Percentiles rank a stretch among this genome's conserved stretches.
These are phyloP conservation scores for Ceratobasidium sp. DNA, from an alignment of 1,284 basidiomycete species.

Conservation along the genomic window DNA sequence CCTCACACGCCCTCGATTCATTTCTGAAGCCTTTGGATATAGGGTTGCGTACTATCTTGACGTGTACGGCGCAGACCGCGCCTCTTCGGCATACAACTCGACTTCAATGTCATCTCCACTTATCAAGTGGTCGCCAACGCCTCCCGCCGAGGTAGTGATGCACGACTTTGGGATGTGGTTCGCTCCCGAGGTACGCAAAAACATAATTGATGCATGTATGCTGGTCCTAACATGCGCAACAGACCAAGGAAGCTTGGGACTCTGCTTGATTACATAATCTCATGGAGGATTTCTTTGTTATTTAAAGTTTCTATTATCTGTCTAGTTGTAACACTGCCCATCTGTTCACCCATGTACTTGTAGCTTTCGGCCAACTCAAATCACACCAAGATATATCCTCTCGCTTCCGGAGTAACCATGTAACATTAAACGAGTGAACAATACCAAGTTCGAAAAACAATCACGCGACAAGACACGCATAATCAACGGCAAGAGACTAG, in stretches of 20 bases:
- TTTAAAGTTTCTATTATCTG: not conserved
- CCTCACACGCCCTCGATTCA: not conserved
- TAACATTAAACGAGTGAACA: constrained; percentile 34
- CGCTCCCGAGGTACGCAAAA: constrained; percentile 18
- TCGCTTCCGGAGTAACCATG: not conserved
- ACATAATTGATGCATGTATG: not conserved
- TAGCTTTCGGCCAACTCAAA: not conserved
- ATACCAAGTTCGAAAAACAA: constrained; percentile 16
- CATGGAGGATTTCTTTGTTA: not conserved
- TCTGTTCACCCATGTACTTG: not conserved
- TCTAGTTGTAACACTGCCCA: not conserved
- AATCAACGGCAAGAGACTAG: not conserved
- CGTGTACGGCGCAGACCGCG: constrained; percentile 21
- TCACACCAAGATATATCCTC: not conserved
- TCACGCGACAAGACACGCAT: not conserved
- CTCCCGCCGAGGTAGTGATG: constrained; percentile 1
- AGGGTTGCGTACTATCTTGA: constrained; percentile 23
- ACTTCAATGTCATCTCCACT: not conserved
- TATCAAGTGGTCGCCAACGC: constrained; percentile 15
- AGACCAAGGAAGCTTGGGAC: constrained; percentile 22
- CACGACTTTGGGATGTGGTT: constrained; percentile 23
- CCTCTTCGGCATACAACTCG: constrained; percentile 13
- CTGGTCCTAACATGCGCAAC: not conserved
- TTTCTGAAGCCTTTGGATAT: not conserved
- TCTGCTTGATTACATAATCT: not conserved